These are phyloP conservation scores for Neonothopanus nambi DNA, from an alignment of 1,284 basidiomycete species.

Conservation along the genomic window DNA sequence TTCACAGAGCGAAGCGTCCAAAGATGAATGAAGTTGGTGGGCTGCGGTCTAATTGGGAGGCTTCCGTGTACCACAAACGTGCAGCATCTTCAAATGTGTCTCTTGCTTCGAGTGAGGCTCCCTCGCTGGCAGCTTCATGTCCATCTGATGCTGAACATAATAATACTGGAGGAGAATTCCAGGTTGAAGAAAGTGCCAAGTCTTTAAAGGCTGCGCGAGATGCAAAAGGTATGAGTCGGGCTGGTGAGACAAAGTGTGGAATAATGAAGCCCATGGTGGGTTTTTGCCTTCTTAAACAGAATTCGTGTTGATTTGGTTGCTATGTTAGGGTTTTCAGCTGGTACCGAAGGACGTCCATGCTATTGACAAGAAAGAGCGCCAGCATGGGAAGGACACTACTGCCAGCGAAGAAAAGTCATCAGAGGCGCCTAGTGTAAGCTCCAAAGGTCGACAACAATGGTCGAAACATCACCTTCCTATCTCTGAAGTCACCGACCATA, in stretches of 20 bases:
- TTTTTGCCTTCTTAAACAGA: background rate
- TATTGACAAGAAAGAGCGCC: conserved; percentile 1
- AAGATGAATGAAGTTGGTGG: background rate
- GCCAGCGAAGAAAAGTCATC: background rate
- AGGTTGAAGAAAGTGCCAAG: background rate
- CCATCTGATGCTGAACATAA: background rate
- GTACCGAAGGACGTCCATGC: background rate
- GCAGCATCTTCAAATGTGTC: background rate
- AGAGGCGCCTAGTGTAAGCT: background rate
- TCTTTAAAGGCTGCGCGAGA: background rate
- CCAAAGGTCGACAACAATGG: background rate
- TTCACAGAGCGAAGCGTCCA: background rate
- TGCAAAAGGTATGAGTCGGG: background rate
- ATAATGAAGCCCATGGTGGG: background rate
- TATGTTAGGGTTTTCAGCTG: background rate
- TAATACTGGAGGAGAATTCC: background rate
- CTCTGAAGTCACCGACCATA: background rate
- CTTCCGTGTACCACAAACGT: background rate
- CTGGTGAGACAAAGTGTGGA: background rate
- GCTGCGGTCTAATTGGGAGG: background rate
- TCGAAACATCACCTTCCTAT: background rate
- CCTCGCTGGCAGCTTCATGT: background rate
- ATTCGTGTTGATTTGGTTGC: background rate
- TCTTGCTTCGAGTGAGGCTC: background rate
- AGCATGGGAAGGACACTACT: background rate